phyloP scores from a whole-genome alignment of 2,329 filamentous ascomycete species.

The Curvularia verruculosa region DNA sequence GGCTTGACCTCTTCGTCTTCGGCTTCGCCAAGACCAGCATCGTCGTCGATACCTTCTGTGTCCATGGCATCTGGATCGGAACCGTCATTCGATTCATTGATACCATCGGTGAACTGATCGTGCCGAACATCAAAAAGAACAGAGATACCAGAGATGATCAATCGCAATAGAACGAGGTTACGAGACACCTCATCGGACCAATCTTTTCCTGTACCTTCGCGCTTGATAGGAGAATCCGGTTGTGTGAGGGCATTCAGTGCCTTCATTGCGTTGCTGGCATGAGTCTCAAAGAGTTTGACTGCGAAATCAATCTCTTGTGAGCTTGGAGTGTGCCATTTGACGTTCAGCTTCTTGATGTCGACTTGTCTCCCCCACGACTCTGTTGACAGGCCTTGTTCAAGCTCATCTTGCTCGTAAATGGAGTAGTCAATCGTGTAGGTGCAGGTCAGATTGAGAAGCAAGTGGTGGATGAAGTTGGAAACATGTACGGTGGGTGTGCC shows the following conservation, averaged over 20 bases:
- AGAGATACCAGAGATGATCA: conserved; percentile 90
- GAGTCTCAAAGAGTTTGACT: conserved; percentile 83
- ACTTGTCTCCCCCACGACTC: conserved; percentile 85
- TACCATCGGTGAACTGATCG: conserved; percentile 41
- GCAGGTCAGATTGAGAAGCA: conserved; percentile 90
- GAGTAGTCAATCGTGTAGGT: conserved; percentile 92
- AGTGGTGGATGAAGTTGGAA: conserved; percentile 96
- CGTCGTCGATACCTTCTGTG: conserved; percentile 55
- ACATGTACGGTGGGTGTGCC: conserved; percentile 94
- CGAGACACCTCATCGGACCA: conserved; percentile 97
- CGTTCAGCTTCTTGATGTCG: conserved; percentile 74
- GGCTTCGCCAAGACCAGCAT: conserved; percentile 65
- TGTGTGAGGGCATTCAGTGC: conserved; percentile 81
- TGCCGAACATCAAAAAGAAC: conserved; percentile 79
- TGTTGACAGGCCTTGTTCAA: conserved; percentile 73
- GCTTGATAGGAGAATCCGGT: conserved; percentile 79
- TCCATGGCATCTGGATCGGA: conserved; percentile 50
- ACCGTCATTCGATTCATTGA: conserved; percentile 59
- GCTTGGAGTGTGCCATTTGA: conserved; percentile 89
- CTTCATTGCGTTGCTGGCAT: conserved; percentile 76
- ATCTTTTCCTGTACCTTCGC: conserved; percentile 95
- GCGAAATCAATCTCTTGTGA: conserved; percentile 85
- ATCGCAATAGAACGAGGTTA: conserved; percentile 82
- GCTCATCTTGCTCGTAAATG: conserved; percentile 79
- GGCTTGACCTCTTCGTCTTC: conserved; percentile 84